Conservation (phyloP, 2,329 filamentous ascomycete species). For the Botryotinia convoluta region DNA sequence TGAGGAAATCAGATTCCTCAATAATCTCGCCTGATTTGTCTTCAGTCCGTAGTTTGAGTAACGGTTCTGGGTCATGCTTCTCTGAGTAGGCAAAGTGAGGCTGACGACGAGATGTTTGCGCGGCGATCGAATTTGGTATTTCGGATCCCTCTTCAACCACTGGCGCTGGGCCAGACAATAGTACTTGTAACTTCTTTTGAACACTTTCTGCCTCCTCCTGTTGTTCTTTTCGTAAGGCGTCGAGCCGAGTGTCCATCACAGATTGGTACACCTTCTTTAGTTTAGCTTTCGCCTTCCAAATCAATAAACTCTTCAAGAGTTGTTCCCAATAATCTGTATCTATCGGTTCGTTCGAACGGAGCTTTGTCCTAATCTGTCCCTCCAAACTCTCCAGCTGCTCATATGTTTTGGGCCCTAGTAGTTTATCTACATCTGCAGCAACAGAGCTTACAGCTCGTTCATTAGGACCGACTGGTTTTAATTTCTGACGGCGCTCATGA, state of each 20-base stretch:
- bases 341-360: conserved; percentile 79
- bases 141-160: conserved; percentile 34
- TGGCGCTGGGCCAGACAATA: conserved; percentile 42
- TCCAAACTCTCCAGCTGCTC: conserved; percentile 86
- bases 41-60: conserved; percentile 60
- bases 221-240: conserved; percentile 64
- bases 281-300: conserved; percentile 91
- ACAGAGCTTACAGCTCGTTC: conserved; percentile 79
- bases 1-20: conserved; percentile 57
- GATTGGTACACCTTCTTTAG: conserved; percentile 74
- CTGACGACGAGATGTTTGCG: conserved; percentile 29
- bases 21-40: conserved; percentile 59
- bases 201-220: conserved; percentile 61
- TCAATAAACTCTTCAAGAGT: conserved; percentile 74
- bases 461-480: conserved; percentile 56
- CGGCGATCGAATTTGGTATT: conserved; percentile 6
- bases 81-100: conserved; percentile 42
- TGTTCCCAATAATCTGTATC: conserved; percentile 99
- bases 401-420: conserved; percentile 80
- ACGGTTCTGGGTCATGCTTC: conserved; percentile 61
- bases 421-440: conserved; percentile 79
- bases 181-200: conserved; percentile 50
- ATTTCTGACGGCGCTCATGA: conserved; percentile 67
- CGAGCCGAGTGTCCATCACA: conserved; percentile 68
- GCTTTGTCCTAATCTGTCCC: conserved; percentile 79